Percentiles rank a stretch among this genome's conserved stretches.
Evolutionary conservation across 75 land plant genomes (phyloP).

Genomic region (Pinus tabuliformis): DNA sequence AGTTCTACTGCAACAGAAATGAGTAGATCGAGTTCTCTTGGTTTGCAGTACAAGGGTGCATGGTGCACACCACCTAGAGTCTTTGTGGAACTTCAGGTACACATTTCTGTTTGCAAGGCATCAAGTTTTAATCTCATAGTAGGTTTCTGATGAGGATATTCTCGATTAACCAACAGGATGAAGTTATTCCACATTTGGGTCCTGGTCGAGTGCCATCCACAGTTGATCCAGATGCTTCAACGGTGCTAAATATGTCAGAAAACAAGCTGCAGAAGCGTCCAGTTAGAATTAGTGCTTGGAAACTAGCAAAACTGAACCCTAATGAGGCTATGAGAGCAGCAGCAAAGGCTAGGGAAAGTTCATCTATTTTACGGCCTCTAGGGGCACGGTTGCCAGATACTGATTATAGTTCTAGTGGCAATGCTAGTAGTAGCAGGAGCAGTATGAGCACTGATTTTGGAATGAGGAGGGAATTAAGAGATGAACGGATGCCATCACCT

Average conservation of each 20-base stretch:
- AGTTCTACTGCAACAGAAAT: constrained; percentile 62
- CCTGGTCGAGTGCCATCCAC: constrained; percentile 65
- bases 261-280: constrained; percentile 31
- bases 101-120: neutral
- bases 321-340: constrained; percentile 64
- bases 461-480: constrained; percentile 15
- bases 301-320: constrained; percentile 61
- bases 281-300: constrained; percentile 76
- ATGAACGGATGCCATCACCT: constrained; percentile 9
- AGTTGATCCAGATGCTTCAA: constrained; percentile 58
- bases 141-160: neutral
- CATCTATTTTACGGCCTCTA: constrained; percentile 60
- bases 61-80: constrained; percentile 85
- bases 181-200: constrained; percentile 56
- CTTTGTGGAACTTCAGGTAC: constrained; percentile 71
- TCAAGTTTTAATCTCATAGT: neutral
- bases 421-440: constrained; percentile 40
- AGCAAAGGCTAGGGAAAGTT: constrained; percentile 61
- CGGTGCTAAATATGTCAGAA: constrained; percentile 19
- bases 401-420: constrained; percentile 47
- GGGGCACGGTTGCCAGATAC: constrained; percentile 29
- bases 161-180: constrained; percentile 35
- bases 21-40: constrained; percentile 65
- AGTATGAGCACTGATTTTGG: constrained; percentile 46
- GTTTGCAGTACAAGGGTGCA: constrained; percentile 64